Evolutionary conservation across 371 early-diverging fungal species (phyloP).

Genomic region (Smittium culicis): DNA sequence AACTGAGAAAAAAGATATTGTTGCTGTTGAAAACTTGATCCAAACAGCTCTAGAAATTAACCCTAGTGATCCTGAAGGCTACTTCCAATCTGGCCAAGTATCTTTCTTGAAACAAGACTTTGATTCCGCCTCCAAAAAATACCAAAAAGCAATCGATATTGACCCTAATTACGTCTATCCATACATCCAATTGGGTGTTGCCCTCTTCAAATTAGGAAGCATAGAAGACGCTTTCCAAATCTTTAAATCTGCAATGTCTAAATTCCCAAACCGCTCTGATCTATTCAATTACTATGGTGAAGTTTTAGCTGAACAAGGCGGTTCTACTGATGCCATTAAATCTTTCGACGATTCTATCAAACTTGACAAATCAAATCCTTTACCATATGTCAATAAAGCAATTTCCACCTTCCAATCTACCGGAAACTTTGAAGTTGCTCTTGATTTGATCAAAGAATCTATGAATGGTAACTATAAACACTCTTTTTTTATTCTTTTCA

Average conservation of each 20-base stretch:
- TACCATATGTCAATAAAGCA: conserved; percentile 94
- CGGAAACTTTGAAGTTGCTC: conserved; percentile 59
- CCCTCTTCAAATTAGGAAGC: conserved; percentile 80
- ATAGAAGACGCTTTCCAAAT: conserved; percentile 52
- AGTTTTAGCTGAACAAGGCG: conserved; percentile 74
- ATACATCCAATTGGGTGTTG: conserved; percentile 86
- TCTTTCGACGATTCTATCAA: conserved; percentile 83
- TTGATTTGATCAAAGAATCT: conserved; percentile 61
- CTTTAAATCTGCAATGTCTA: conserved; percentile 62
- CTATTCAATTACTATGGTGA: conserved; percentile 95
- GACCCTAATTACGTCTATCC: conserved; percentile 77
- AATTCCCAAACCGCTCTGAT: conserved; percentile 72
- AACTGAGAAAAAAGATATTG: conserved; percentile 52
- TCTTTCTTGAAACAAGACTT: conserved; percentile 65
- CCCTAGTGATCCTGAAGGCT: conserved; percentile 27
- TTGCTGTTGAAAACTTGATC: conserved; percentile 19
- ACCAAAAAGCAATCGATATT: conserved; percentile 60
- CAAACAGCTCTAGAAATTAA: conserved; percentile 17
- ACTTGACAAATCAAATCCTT: conserved; percentile 69
- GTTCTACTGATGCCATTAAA: conserved; percentile 73
- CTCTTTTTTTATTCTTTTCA: not conserved
- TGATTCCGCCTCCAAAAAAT: conserved; percentile 68
- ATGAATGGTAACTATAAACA: conserved; percentile 21
- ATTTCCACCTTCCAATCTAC: conserved; percentile 70
- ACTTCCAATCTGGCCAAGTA: conserved; percentile 33